Evolutionary conservation across 805 yeast genomes (phyloP).

Genomic region (Saccharomycodes ludwigii): DNA sequence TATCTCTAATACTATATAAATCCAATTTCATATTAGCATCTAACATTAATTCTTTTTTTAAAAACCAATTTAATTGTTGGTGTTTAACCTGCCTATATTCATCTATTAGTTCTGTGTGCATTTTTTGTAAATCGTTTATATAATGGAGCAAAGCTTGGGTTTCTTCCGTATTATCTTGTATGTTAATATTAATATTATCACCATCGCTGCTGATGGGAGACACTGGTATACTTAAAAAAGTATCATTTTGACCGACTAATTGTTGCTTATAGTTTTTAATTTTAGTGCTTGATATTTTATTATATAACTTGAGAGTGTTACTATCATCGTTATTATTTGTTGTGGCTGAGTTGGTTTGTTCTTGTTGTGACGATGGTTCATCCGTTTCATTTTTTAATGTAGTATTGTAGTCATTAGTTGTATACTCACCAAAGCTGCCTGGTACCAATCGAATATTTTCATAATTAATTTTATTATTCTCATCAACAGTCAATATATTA

Average conservation of each 20-base stretch:
- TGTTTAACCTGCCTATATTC: conserved; percentile 13
- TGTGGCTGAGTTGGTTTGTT: no score
- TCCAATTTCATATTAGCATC: conserved; percentile 24
- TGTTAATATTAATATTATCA: background rate
- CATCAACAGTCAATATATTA: conserved; percentile 19
- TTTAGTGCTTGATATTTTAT: no score
- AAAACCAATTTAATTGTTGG: conserved; percentile 21
- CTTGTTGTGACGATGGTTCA: background rate
- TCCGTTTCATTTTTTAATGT: background rate
- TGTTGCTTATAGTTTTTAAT: no score
- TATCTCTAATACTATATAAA: conserved; percentile 16
- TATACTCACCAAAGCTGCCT: conserved; percentile 13
- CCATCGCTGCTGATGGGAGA: no score
- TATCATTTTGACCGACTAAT: no score
- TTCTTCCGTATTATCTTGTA: background rate
- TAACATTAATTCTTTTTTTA: conserved; percentile 18
- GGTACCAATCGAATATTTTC: conserved; percentile 23
- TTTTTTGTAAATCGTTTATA: conserved; percentile 2
- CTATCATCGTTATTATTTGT: no score
- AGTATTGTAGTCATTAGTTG: conserved; percentile 1
- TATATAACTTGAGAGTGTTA: no score
- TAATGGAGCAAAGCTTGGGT: background rate
- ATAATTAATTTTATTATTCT: conserved; percentile 22
- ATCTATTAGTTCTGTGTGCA: conserved; percentile 11
- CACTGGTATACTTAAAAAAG: no score